Evolutionary conservation across 2,329 filamentous ascomycete species (phyloP), one percentile per base, ranked within the genome.

Genomic region (Neospermospora avenae): DNA sequence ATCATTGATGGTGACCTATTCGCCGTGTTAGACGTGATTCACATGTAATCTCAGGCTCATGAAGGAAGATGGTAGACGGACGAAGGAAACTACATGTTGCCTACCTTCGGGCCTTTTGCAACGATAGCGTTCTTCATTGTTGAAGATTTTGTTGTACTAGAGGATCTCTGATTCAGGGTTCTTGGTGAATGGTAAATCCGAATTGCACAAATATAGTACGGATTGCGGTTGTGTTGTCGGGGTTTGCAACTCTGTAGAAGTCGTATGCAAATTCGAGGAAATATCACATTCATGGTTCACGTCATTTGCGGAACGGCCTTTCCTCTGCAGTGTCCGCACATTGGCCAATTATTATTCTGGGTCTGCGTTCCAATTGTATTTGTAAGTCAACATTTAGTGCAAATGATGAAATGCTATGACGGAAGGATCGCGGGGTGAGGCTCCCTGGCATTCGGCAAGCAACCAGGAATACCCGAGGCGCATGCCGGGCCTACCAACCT

Each of bases 41-140:
- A 10, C 28, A 10, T 31, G 28, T 6, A 31, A 31, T 5, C 6
- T 31, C 28, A 10, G 5, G 28, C 6, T 31, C 5, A 31, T 31
- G 11, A 31, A 6, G 28, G 5, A 31, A 6, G 28, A 31, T n/a
- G 28, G 28, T 31, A 31, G 28, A 10, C 5, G 28, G 28, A 31
- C 5, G 28, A 31, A 6, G 28, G 11, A 31, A 31, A n/a, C n/a
- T n/a, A n/a, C 28, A 6, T 10, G 11, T 31, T 31, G 28, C 28
- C 6, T 31, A 31, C 28, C 41, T 67, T 69, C 11, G 63, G 61
- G 10, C 68, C 70, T 20, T 63, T 63, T 39, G 63, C 57, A 41
- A 73, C 68, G 49, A 71, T 63, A 34, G 69, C 67, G 65, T 71
- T 68, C 61, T 72, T 73, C 71, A 73, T 73, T 2, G 51, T 39